A percentile compares a stretch with the other conserved stretches of the same genome.
phyloP scores from a whole-genome alignment of 148 eudicot genomes.

The Mesembryanthemum crystallinum region DNA sequence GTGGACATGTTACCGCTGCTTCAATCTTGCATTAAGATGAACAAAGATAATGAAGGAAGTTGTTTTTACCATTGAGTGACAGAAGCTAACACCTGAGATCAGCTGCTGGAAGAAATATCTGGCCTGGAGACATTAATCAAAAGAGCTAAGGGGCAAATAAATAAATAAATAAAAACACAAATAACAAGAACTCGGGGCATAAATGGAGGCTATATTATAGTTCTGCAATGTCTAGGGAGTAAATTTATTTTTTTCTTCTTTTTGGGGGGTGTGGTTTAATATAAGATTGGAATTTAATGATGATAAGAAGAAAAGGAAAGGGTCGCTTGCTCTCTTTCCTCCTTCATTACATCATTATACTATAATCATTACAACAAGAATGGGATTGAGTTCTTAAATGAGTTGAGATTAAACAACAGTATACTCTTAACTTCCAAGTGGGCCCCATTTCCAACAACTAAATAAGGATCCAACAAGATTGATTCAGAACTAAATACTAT shows the following conservation, averaged over 20 bases:
- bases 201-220: background rate
- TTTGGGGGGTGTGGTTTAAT: background rate
- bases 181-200: background rate
- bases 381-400: background rate
- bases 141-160: background rate
- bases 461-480: background rate
- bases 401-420: conserved; percentile 6
- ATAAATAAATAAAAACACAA: too few species aligned
- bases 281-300: background rate
- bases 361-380: background rate
- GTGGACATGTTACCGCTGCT: background rate
- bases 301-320: background rate
- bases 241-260: too few species aligned
- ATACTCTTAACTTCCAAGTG: background rate
- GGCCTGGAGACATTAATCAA: conserved; percentile 36
- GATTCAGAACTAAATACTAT: background rate
- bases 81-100: conserved; percentile 74
- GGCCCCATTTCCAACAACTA: conserved; percentile 8
- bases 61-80: conserved; percentile 65
- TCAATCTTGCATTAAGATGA: background rate
- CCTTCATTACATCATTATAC: background rate
- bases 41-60: background rate
- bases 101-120: conserved; percentile 83
- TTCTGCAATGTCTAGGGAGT: too few species aligned
- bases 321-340: background rate